Base-by-base conservation (phyloP, 805 yeast genomes). In the Yamadazyma ubonensis region DNA sequence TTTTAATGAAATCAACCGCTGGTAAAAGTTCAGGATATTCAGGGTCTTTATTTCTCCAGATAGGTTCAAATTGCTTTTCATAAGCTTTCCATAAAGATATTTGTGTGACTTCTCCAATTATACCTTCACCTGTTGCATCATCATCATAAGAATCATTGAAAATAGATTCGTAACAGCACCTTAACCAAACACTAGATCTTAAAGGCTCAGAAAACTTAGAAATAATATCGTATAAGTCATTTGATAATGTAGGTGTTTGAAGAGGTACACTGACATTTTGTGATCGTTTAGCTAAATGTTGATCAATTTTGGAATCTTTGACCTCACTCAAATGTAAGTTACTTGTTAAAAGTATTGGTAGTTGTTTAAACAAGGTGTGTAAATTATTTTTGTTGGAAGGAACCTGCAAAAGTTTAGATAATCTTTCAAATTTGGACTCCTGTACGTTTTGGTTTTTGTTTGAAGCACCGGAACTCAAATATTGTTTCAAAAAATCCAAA, bases 1-100 rank as follows among this genome's bases (percentile, higher is more conserved):
- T 91, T 53, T 91, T 88, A 59, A 93, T 93, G 60, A 93, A 93
- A 50, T 93, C 98, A 9, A 93, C 97, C 0, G 99, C 99, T 1
- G 96, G 96, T 22, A 91, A 71, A 36, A 91, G 66, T 17, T 58
- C 58, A 36, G 60, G 63, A 50, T 49, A 61, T 30, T 57, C 58
- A 35, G 53, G 55, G 1, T 51, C 44, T 19, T 57, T 50, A 28
- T 56, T 56, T 50, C 79, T 77, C 52, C 81, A 75, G 39, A 76
- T 77, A 39, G 74, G 75, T 45, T 83, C 83, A 54, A 93, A 93
- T 58, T 85, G 93, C 10, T 80, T 69, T 59, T 93, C 98, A 64
- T 93, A 93, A 0, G 96, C 80, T 59, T 89, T 87, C 99, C 99
- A 93, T 31, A 93, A 73, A 14, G 95, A 85, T 18, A 93, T 90